Evolutionary conservation across 495 filamentous ascomycete species (phyloP).

Genomic region (Trypethelium eluteriae): DNA sequence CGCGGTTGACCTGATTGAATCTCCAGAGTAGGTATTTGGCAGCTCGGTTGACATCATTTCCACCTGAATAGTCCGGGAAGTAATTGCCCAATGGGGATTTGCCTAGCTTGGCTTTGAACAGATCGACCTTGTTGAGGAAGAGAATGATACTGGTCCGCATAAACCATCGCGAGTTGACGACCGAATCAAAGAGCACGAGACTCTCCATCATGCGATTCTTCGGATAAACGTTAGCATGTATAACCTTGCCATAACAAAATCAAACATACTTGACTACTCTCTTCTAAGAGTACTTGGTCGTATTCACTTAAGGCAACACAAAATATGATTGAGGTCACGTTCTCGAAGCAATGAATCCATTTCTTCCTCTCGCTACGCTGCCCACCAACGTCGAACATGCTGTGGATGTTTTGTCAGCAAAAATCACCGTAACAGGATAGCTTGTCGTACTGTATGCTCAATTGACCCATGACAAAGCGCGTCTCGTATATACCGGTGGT

Average conservation of each 20-base stretch:
- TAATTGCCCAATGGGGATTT: constrained; percentile 84
- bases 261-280: constrained; percentile 78
- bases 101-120: constrained; percentile 89
- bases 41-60: constrained; percentile 93
- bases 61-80: constrained; percentile 95
- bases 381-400: constrained; percentile 98
- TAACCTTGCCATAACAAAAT: not conserved
- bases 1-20: constrained; percentile 96
- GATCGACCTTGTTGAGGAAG: constrained; percentile 96
- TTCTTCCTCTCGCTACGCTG: constrained; percentile 97
- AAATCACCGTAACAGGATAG: not conserved
- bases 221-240: constrained; percentile 7
- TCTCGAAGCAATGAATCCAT: constrained; percentile 99
- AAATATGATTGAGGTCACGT: constrained; percentile 99
- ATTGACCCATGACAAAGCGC: constrained; percentile 91
- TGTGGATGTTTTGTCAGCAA: constrained; percentile 35
- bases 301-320: constrained; percentile 98
- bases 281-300: constrained; percentile 91
- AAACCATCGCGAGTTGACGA: constrained; percentile 98
- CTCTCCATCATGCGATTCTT: constrained; percentile 99
- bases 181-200: constrained; percentile 93
- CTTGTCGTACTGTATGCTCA: constrained; percentile 90
- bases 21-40: constrained; percentile 97
- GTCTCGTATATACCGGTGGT: constrained; percentile 99
- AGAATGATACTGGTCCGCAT: constrained; percentile 97